Percentiles rank a stretch among this genome's conserved stretches.
These are phyloP conservation scores for Cylindrotheca fusiformis DNA, from an alignment of 108 stramenopile species.

Conservation along the genomic window DNA sequence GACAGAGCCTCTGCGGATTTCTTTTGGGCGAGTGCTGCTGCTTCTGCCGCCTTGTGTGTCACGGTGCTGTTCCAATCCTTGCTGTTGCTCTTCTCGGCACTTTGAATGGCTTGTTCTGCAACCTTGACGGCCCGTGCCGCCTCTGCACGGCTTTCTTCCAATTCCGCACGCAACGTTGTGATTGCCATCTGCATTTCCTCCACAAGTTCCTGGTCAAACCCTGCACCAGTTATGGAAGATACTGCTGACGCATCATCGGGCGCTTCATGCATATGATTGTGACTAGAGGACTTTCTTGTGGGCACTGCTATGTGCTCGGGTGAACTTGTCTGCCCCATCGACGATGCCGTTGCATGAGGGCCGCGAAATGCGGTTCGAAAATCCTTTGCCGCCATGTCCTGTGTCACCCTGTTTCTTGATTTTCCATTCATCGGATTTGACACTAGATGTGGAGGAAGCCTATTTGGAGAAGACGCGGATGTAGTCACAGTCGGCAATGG, in stretches of 20 bases:
- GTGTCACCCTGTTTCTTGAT: too few species aligned
- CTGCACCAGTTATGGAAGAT: constrained; percentile 82
- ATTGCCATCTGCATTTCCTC: constrained; percentile 86
- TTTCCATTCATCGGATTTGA: too few species aligned
- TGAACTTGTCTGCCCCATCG: too few species aligned
- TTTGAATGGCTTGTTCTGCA: constrained; percentile 90
- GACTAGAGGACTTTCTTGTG: too few species aligned
- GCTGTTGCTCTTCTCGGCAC: constrained; percentile 76
- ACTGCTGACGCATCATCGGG: constrained; percentile 59
- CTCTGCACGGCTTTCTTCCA: constrained; percentile 84
- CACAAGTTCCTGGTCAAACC: constrained; percentile 86
- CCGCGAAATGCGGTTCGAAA: too few species aligned
- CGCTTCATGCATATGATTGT: too few species aligned
- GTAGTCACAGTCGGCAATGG: constrained; percentile 1
- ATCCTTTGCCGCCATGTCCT: too few species aligned
- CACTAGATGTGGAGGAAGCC: constrained; percentile 12
- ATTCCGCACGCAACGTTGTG: constrained; percentile 63
- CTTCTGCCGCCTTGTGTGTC: constrained; percentile 89
- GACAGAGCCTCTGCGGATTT: constrained; percentile 82
- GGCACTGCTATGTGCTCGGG: too few species aligned
- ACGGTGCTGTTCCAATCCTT: constrained; percentile 86
- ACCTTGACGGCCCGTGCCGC: constrained; percentile 88
- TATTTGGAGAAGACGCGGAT: neutral
- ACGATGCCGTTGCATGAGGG: too few species aligned
- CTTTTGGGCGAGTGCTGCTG: constrained; percentile 85